Evolutionary conservation across 2,329 filamentous ascomycete genomes (phyloP).

Genomic region (Dactylellina haptotyla): DNA sequence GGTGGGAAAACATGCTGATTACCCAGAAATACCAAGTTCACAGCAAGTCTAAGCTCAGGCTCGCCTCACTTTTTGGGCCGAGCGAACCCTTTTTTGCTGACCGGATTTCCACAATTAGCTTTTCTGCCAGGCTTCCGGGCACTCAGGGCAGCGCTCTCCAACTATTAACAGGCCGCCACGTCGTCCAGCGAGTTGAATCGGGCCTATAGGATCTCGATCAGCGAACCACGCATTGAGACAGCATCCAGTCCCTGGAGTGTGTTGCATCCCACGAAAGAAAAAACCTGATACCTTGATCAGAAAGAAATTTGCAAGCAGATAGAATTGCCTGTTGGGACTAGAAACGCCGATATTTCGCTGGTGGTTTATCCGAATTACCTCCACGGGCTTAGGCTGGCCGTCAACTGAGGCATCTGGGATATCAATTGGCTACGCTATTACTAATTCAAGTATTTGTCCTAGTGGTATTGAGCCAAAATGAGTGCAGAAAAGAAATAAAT

Average conservation of each 20-base stretch:
- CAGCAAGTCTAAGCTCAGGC: conserved; percentile 50
- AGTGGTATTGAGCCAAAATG: conserved; percentile 45
- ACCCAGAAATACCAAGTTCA: conserved; percentile 51
- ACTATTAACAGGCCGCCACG: conserved; percentile 53
- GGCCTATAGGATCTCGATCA: conserved; percentile 52
- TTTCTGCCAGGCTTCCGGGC: conserved; percentile 44
- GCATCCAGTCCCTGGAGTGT: conserved; percentile 47
- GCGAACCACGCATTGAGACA: conserved; percentile 53
- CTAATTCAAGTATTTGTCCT: conserved; percentile 19
- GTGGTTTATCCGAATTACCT: conserved; percentile 48
- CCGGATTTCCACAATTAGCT: conserved; percentile 33
- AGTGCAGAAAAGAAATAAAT: conserved; percentile 24
- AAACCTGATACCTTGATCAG: conserved; percentile 37
- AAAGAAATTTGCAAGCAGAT: conserved; percentile 30
- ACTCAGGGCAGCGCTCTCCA: conserved; percentile 41
- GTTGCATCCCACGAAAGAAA: conserved; percentile 33
- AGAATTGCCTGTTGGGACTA: conserved; percentile 22
- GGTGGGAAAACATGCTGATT: conserved; percentile 50
- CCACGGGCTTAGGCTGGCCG: conserved; percentile 31
- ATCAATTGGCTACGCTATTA: conserved; percentile 34
- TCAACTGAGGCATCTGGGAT: conserved; percentile 2
- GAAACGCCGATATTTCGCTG: conserved; percentile 33
- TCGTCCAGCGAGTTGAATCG: conserved; percentile 44
- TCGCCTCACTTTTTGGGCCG: conserved; percentile 48
- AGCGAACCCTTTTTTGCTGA: conserved; percentile 3